Percentiles rank a stretch among this genome's conserved stretches.
These are phyloP conservation scores for Mycotypha africana DNA, from an alignment of 371 early-diverging fungal genomes.

Conservation along the genomic window DNA sequence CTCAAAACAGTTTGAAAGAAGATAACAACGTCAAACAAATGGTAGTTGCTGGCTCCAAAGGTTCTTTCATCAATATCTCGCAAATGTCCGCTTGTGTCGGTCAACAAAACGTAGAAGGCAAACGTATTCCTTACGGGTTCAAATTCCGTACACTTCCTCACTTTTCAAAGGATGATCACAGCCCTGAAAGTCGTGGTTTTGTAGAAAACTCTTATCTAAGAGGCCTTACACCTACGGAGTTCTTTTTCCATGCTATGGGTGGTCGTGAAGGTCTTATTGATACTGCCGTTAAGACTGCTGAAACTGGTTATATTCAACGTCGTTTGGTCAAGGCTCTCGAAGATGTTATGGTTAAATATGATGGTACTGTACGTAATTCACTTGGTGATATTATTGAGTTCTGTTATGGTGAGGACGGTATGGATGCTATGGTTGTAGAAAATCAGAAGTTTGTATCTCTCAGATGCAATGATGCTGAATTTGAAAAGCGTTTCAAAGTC, in stretches of 20 bases:
- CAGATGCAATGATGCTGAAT: slow-evolving; percentile 60
- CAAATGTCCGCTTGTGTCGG: slow-evolving; percentile 99
- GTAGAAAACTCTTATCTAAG: slow-evolving; percentile 98
- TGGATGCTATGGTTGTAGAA: slow-evolving; percentile 96
- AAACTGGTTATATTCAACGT: slow-evolving; percentile 99
- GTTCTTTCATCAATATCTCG: slow-evolving; percentile 97
- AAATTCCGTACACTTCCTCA: slow-evolving; percentile 96
- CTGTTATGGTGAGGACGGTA: slow-evolving; percentile 98
- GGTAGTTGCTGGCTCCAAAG: slow-evolving; percentile 99
- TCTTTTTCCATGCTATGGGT: slow-evolving; percentile 99
- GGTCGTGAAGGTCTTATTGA: slow-evolving; percentile 99
- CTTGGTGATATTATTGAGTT: slow-evolving; percentile 93
- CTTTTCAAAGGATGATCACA: slow-evolving; percentile 97
- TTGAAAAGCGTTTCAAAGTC: slow-evolving; percentile 75
- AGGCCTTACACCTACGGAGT: slow-evolving; percentile 98
- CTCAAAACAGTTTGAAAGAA: slow-evolving; percentile 84
- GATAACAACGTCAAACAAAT: slow-evolving; percentile 98
- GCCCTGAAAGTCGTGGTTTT: slow-evolving; percentile 97
- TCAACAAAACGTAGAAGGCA: slow-evolving; percentile 99
- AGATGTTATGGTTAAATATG: slow-evolving; percentile 97
- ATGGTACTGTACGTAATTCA: slow-evolving; percentile 97
- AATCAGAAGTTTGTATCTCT: slow-evolving; percentile 73
- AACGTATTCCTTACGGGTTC: slow-evolving; percentile 99
- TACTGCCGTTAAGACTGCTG: slow-evolving; percentile 99
- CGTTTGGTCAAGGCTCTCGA: slow-evolving; percentile 99